These are phyloP conservation scores for Blastocrithidia nonstop DNA, from an alignment of 208 protist genomes.

Conservation along the genomic window DNA sequence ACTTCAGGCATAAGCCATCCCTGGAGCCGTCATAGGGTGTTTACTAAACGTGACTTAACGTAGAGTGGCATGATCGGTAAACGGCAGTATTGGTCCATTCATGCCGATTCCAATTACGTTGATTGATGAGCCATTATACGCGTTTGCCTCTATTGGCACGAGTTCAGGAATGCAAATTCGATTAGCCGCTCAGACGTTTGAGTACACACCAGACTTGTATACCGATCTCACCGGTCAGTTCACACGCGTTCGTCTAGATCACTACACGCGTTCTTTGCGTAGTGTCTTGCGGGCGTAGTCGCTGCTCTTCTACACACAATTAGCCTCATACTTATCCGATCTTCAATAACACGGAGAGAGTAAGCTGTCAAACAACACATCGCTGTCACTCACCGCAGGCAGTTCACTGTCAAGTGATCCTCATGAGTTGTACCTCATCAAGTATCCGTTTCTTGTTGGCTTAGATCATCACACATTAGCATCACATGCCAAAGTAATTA, in stretches of 20 bases:
- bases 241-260: constrained; percentile 29
- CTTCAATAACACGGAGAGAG: constrained; percentile 27
- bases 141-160: constrained; percentile 71
- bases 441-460: constrained; percentile 35
- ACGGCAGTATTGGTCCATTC: constrained; percentile 57
- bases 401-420: constrained; percentile 8
- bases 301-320: constrained; percentile 61
- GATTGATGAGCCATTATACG: constrained; percentile 27
- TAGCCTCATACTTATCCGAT: constrained; percentile 71
- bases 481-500: constrained; percentile 45
- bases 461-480: constrained; percentile 16
- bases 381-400: constrained; percentile 4
- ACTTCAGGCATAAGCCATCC: constrained; percentile 23
- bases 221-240: constrained; percentile 58
- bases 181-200: constrained; percentile 52
- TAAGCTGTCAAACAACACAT: constrained; percentile 7
- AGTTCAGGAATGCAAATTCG: constrained; percentile 62
- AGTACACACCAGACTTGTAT: constrained; percentile 72
- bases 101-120: constrained; percentile 51
- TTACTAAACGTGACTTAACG: constrained; percentile 66
- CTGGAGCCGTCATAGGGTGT: constrained; percentile 58
- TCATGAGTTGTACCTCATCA: constrained; percentile 13
- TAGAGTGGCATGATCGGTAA: constrained; percentile 71
- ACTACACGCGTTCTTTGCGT: constrained; percentile 15
- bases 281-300: constrained; percentile 34